A percentile compares a stretch with the other conserved stretches of the same genome.
These are phyloP conservation scores for Nepenthes gracilis DNA, from an alignment of 148 eudicot genomes.

Conservation along the genomic window DNA sequence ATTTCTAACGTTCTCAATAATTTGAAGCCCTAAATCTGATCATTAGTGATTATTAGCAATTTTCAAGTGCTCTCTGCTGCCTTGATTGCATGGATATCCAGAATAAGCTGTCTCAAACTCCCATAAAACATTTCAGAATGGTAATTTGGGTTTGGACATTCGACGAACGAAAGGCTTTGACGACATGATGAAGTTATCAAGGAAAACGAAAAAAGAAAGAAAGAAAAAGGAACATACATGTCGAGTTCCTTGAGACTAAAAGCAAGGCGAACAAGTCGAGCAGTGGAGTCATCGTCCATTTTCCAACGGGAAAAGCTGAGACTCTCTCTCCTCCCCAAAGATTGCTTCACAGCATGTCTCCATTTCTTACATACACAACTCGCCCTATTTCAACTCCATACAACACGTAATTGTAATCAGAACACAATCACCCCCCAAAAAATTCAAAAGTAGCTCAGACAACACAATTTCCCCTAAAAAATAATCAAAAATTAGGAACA, in stretches of 20 bases:
- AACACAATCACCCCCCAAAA: neutral
- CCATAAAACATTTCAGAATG: no score
- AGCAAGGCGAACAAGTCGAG: constrained; percentile 73
- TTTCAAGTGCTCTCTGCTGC: no score
- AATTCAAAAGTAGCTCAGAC: neutral
- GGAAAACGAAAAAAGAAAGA: neutral
- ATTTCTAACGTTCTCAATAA: no score
- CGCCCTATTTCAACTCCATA: constrained; percentile 28
- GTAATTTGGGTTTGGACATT: no score
- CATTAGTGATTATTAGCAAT: no score
- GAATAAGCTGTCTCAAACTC: no score
- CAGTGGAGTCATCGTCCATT: constrained; percentile 72
- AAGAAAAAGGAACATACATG: constrained; percentile 35
- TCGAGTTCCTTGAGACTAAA: constrained; percentile 83
- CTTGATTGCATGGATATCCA: no score
- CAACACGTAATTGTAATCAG: neutral
- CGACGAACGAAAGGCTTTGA: no score
- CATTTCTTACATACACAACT: constrained; percentile 79
- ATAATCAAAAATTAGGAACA: neutral
- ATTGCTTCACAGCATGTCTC: constrained; percentile 76
- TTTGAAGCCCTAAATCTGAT: no score
- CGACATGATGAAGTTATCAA: no score
- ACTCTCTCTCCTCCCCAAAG: constrained; percentile 54
- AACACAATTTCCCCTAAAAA: neutral
- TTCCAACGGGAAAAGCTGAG: constrained; percentile 82